Evolutionary conservation across 345 rosid species (phyloP).

Genomic region (Erysimum cheiranthoides): DNA sequence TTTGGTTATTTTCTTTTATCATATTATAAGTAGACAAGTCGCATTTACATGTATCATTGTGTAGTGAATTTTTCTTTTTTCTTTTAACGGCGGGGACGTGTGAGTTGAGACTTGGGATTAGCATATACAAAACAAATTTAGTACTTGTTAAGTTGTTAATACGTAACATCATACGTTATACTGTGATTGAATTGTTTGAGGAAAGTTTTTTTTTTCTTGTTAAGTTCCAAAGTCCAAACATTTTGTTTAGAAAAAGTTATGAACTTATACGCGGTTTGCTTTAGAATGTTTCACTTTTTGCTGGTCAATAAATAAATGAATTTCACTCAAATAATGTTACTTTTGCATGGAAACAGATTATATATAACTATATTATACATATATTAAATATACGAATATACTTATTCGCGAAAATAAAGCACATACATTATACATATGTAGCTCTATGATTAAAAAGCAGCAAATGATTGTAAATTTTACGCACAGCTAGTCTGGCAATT

Average conservation of each 20-base stretch:
- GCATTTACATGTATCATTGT: background rate
- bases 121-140: background rate
- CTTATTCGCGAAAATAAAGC: constrained; percentile 17
- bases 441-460: constrained; percentile 43
- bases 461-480: constrained; percentile 34
- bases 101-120: background rate
- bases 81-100: background rate
- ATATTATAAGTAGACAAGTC: background rate
- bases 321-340: constrained; percentile 2
- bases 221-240: background rate
- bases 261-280: constrained; percentile 42
- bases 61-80: background rate
- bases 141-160: background rate
- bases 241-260: constrained; percentile 22
- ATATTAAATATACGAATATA: background rate
- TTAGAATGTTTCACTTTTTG: constrained; percentile 36
- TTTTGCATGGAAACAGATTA: constrained; percentile 18
- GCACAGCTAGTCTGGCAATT: constrained; percentile 42
- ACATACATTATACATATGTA: constrained; percentile 27
- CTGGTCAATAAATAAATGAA: constrained; percentile 18
- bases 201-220: background rate
- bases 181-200: constrained; percentile 25
- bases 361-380: background rate
- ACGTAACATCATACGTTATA: constrained; percentile 12
- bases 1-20: constrained; percentile 21